phyloP scores from a whole-genome alignment of 129 eudicot genomes.

The Flaveria linearis region DNA sequence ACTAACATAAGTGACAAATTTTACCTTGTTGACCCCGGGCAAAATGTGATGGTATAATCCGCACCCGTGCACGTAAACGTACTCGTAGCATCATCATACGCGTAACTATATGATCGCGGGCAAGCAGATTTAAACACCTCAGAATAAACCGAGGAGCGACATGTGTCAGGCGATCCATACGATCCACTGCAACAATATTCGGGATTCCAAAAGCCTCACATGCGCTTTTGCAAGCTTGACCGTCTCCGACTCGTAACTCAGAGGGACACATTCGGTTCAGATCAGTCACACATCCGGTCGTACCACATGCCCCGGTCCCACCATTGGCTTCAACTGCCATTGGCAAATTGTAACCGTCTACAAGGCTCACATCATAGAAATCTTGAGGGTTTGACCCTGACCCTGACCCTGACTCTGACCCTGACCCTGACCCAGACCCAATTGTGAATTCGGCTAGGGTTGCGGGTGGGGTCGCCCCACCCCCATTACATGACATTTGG shows the following conservation, averaged over 20 bases:
- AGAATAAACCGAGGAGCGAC: slow-evolving; percentile 67
- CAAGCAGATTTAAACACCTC: slow-evolving; percentile 72
- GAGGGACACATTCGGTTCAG: slow-evolving; percentile 64
- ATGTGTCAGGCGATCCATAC: slow-evolving; percentile 56
- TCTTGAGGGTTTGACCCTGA: slow-evolving; percentile 44
- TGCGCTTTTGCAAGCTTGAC: slow-evolving; percentile 73
- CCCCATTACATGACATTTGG: slow-evolving; percentile 62
- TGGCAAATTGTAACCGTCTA: slow-evolving; percentile 71
- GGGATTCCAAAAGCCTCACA: slow-evolving; percentile 64
- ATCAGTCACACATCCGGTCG: slow-evolving; percentile 63
- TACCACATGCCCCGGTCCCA: slow-evolving; percentile 57
- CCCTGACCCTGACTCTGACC: no score
- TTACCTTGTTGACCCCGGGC: slow-evolving; percentile 71
- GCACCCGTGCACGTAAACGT: slow-evolving; percentile 78
- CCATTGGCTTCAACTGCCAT: slow-evolving; percentile 53
- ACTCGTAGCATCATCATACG: slow-evolving; percentile 78
- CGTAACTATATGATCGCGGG: slow-evolving; percentile 76
- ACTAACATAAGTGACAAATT: neutral
- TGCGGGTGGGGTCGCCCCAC: slow-evolving; percentile 74
- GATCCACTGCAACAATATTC: slow-evolving; percentile 78
- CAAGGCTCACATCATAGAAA: slow-evolving; percentile 77
- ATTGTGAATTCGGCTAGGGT: slow-evolving; percentile 72
- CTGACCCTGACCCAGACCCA: slow-evolving; percentile 23
- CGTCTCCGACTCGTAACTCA: slow-evolving; percentile 55
- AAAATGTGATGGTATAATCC: slow-evolving; percentile 69